A percentile compares a stretch with the other conserved stretches of the same genome.
Conservation (phyloP, 2,329 filamentous ascomycete species). For the Mycosphaerella sp. region DNA sequence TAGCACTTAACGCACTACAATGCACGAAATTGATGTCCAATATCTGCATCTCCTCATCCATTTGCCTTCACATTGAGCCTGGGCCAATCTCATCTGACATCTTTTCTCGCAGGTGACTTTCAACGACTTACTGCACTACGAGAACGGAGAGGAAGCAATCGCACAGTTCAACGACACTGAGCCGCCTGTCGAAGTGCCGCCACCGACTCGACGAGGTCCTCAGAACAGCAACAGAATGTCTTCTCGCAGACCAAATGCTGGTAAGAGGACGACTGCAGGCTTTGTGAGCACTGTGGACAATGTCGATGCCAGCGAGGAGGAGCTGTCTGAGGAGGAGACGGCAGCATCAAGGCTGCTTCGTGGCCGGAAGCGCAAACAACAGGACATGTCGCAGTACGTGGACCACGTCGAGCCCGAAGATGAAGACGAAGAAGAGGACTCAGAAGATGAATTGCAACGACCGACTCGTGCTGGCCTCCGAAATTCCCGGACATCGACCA, state of each 20-base stretch:
- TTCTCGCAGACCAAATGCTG: slow-evolving; percentile 22
- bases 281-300: slow-evolving; percentile 29
- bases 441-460: slow-evolving; percentile 19
- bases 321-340: slow-evolving; percentile 20
- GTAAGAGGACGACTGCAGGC: slow-evolving; percentile 11
- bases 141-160: slow-evolving; percentile 45
- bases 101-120: slow-evolving; percentile 38
- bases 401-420: slow-evolving; percentile 21
- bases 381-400: slow-evolving; percentile 22
- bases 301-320: slow-evolving; percentile 23
- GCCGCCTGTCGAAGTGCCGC: slow-evolving; percentile 11
- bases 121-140: slow-evolving; percentile 39
- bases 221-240: slow-evolving; percentile 21
- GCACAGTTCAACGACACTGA: slow-evolving; percentile 34
- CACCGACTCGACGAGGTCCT: background rate
- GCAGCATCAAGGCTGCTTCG: slow-evolving; percentile 12
- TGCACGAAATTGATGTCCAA: background rate
- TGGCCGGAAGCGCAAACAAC: slow-evolving; percentile 22
- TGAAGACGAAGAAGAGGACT: slow-evolving; percentile 22
- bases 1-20: background rate
- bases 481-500: slow-evolving; percentile 10
- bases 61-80: background rate
- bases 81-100: slow-evolving; percentile 1
- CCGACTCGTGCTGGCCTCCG: slow-evolving; percentile 15
- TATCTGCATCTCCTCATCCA: background rate